Evolutionary conservation across 352 stramenopile genomes (phyloP).

Genomic region (Poterioochromonas sp.): DNA sequence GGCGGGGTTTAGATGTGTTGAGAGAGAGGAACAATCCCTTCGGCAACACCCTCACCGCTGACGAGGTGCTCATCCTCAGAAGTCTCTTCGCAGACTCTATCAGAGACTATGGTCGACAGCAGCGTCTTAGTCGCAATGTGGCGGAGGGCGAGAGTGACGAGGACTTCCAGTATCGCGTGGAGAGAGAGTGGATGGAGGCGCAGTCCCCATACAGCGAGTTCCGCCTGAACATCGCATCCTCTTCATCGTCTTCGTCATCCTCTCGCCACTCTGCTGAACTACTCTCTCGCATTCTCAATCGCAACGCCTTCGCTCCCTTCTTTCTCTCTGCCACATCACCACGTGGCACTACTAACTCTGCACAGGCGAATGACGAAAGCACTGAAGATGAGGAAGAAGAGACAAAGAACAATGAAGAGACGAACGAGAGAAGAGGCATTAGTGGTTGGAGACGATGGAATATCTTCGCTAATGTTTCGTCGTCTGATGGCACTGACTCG

Average conservation of each 20-base stretch:
- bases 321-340: neutral
- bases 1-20: neutral
- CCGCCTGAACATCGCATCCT: constrained; percentile 17
- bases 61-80: neutral
- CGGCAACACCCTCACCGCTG: neutral
- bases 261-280: neutral
- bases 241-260: neutral
- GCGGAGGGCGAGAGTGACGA: constrained; percentile 4
- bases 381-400: neutral
- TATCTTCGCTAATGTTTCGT: neutral
- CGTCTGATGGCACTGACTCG: neutral
- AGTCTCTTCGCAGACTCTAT: neutral
- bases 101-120: neutral
- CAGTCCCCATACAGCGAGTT: constrained; percentile 32
- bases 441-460: neutral
- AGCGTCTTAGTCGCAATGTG: no score
- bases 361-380: neutral
- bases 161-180: constrained; percentile 17
- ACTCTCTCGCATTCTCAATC: neutral
- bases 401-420: constrained; percentile 1
- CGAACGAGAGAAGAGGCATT: neutral
- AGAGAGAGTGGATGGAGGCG: constrained; percentile 35
- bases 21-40: no score
- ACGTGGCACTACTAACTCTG: neutral
- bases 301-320: neutral